phyloP scores from a whole-genome alignment of 2,329 filamentous ascomycete species.

The Colletotrichum sp. region DNA sequence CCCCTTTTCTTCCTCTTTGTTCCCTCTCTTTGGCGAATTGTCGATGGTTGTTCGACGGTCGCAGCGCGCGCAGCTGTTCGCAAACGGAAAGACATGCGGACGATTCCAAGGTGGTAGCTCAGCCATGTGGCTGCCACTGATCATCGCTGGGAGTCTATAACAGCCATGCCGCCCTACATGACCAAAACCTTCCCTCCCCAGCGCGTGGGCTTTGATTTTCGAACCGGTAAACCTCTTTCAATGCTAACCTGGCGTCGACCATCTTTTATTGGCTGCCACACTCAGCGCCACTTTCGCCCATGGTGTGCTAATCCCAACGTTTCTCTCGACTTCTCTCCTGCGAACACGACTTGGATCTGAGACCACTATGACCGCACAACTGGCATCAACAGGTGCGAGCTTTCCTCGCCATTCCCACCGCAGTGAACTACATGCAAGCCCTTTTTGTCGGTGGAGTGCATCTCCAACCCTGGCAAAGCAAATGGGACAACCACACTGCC shows the following conservation, averaged over 20 bases:
- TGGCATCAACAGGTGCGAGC: not conserved
- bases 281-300: not conserved
- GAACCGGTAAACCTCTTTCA: not conserved
- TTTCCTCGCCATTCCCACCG: not conserved
- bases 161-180: not conserved
- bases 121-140: not conserved
- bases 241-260: not conserved
- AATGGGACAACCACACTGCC: not conserved
- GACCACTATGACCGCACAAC: not conserved
- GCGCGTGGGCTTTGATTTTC: not conserved
- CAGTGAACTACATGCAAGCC: not conserved
- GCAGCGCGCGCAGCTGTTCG: not conserved
- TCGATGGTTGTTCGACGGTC: not conserved
- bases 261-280: not conserved
- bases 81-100: not conserved
- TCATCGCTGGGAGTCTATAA: not conserved
- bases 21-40: not conserved
- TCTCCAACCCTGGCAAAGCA: not conserved
- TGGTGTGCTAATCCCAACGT: not conserved
- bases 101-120: not conserved
- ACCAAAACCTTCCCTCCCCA: not conserved
- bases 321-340: not conserved
- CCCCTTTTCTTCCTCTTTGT: not conserved
- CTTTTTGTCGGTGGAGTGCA: not conserved
- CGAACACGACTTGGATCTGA: not conserved